These are phyloP conservation scores for Rhodotorula toruloides DNA, from an alignment of 768 basidiomycete species.

Conservation along the genomic window DNA sequence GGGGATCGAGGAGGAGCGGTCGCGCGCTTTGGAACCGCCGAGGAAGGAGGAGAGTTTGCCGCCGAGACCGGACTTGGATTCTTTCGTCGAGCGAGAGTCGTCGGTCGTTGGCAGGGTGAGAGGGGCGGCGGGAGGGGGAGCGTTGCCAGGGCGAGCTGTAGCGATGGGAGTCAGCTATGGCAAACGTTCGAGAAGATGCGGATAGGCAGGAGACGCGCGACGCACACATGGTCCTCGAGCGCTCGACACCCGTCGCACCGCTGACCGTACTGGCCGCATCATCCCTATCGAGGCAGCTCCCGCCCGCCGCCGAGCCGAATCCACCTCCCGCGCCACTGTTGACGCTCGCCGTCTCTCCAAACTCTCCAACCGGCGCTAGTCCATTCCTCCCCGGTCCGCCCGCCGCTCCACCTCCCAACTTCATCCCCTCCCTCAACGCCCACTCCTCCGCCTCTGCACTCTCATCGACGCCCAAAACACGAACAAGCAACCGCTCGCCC, in stretches of 20 bases:
- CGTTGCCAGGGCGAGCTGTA: slow-evolving; percentile 1
- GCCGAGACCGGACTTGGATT: slow-evolving; percentile 7
- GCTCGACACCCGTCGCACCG: not conserved
- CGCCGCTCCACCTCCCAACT: not conserved
- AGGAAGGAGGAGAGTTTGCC: slow-evolving; percentile 29
- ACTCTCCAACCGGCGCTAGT: slow-evolving; percentile 13
- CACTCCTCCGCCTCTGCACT: slow-evolving; percentile 22
- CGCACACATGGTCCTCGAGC: not conserved
- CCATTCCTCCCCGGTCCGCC: not conserved
- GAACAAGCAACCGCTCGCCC: slow-evolving; percentile 35
- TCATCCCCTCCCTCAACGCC: slow-evolving; percentile 27
- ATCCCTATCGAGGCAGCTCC: slow-evolving; percentile 2
- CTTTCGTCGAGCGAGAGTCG: slow-evolving; percentile 13
- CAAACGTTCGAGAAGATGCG: not conserved
- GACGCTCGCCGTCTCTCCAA: slow-evolving; percentile 11
- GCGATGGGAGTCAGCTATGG: too few species aligned
- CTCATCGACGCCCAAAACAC: slow-evolving; percentile 33
- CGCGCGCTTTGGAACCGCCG: slow-evolving; percentile 21
- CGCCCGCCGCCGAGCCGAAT: slow-evolving; percentile 1
- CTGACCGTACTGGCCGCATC: slow-evolving; percentile 7
- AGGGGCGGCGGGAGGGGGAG: slow-evolving; percentile 12
- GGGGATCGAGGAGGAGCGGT: slow-evolving; percentile 32
- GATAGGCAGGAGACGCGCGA: not conserved
- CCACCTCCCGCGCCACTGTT: not conserved
- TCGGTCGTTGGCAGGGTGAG: slow-evolving; percentile 21